Evolutionary conservation across 1,284 basidiomycete genomes (phyloP), one percentile per base, ranked within the genome.

Genomic region (Ustilago vetiveriae): DNA sequence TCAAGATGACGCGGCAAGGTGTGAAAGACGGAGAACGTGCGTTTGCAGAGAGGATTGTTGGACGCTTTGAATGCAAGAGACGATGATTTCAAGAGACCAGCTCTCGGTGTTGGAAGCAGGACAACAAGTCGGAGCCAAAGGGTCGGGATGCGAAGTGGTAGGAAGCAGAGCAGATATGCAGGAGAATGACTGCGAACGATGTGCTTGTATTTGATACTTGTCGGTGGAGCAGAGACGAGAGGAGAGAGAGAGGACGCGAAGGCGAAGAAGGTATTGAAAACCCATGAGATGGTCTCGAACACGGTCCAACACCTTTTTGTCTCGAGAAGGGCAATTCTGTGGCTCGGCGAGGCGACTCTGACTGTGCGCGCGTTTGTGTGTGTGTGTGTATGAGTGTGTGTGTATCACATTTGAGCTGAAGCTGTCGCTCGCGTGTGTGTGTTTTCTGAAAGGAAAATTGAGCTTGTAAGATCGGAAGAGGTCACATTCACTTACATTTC

Each of bases 41-140:
- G n/a, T n/a, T n/a, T n/a, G n/a, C n/a, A n/a, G n/a, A n/a, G n/a
- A n/a, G n/a, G n/a, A n/a, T n/a, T n/a, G n/a, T n/a, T n/a, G n/a
- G n/a, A n/a, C n/a, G n/a, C n/a, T n/a, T n/a, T n/a, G n/a, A n/a
- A n/a, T n/a, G n/a, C n/a, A n/a, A n/a, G n/a, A n/a, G n/a, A n/a
- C n/a, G n/a, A n/a, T n/a, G n/a, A n/a, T n/a, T n/a, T n/a, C 47
- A 47, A 35, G 32, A 41, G 39, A 36, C 40, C 27, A 48, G 35
- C 40, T 43, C 41, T 19, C 47, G 30, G 27, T 11, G 23, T 5
- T 17, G 6, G 27, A 10, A 17, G n/a, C n/a, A n/a, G n/a, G n/a
- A n/a, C n/a, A n/a, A n/a, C n/a, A n/a, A n/a, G n/a, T n/a, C n/a
- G n/a, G n/a, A n/a, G n/a, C n/a, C n/a, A n/a, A n/a, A n/a, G n/a